Base-by-base conservation (phyloP, 2,329 filamentous ascomycete genomes). In the Cryphonectria carpinicola region DNA sequence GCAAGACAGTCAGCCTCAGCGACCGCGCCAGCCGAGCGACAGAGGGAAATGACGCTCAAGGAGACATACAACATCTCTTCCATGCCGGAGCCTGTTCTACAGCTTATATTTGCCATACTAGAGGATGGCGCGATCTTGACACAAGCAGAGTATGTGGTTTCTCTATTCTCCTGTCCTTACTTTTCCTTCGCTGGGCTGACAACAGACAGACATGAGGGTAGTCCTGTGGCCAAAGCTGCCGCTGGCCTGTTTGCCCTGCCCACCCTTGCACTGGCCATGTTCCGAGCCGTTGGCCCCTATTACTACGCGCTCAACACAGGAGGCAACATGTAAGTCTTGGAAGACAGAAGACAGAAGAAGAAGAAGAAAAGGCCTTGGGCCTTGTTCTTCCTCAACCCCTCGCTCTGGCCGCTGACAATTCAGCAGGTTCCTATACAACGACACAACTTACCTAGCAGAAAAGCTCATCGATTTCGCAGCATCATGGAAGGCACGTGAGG, bases 11-110 rank as follows among this genome's bases (percentile, higher is more conserved):
- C 22, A 61, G 74, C 22, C 58, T 73, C 76, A 25, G 68, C 74
- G 25, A 72, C 17, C 43, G 68, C 76, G 43, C 60, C 76, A 8
- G 60, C 66, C 25, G 43, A 41, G 39, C 75, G 80, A 71, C 84
- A 84, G 11, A 85, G 89, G 69, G 92, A 96, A 77, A 82, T 98
- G 71, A 92, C 93, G 0, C 82, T 98, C 61, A 92, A 87, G 72
- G 96, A 99, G 81, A 92, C 88, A 1, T 99, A 97, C 79, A 93
- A 90, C 71, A 92, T 97, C 66, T 98, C 95, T 0, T 92, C 92
- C 2, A 92, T 98, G 79, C 95, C 96, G 0, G 91, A 94, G 72
- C 88, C 90, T 4, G 89, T 98, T 17, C 84, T 95, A 28, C 85
- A 88, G 25, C 85, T 93, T 39, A 89, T 95, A 67, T 82, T 84